Conservation (phyloP, 2,329 filamentous ascomycete genomes). For the Xylaria multiplex region DNA sequence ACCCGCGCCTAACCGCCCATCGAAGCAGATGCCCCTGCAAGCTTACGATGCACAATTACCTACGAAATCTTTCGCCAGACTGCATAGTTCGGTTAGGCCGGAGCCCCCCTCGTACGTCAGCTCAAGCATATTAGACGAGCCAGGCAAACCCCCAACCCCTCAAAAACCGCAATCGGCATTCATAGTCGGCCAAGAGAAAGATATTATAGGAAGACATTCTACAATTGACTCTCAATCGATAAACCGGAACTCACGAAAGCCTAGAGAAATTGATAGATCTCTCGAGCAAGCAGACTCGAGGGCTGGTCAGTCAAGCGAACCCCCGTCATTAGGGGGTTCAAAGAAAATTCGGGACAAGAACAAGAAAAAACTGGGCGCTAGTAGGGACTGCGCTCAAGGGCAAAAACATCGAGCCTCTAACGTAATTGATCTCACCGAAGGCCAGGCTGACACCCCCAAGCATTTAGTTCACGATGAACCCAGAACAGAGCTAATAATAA, state of each 20-base stretch:
- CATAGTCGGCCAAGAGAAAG: background rate
- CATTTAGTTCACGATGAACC: constrained; percentile 42
- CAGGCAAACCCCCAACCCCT: background rate
- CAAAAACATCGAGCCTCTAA: background rate
- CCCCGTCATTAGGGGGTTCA: background rate
- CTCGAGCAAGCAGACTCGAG: background rate
- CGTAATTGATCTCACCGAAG: constrained; percentile 23
- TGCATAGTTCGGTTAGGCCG: background rate
- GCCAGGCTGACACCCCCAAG: background rate
- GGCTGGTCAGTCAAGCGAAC: background rate
- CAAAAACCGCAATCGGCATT: background rate
- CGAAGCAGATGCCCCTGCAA: background rate
- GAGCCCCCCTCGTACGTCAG: background rate
- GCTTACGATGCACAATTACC: background rate
- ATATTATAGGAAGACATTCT: background rate
- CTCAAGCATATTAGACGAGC: background rate
- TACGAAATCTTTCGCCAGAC: background rate
- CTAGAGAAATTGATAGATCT: background rate
- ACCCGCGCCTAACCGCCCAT: constrained; percentile 23
- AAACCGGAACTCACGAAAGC: constrained; percentile 10
- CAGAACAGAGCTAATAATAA: constrained; percentile 60
- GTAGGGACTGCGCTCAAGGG: background rate
- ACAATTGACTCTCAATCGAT: constrained; percentile 3
- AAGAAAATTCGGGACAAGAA: constrained; percentile 16
- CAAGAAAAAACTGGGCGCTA: background rate